Percentiles rank a stretch among this genome's conserved stretches.
Conservation (phyloP, 305 asterid genomes). For the Fraxinus greggii region DNA sequence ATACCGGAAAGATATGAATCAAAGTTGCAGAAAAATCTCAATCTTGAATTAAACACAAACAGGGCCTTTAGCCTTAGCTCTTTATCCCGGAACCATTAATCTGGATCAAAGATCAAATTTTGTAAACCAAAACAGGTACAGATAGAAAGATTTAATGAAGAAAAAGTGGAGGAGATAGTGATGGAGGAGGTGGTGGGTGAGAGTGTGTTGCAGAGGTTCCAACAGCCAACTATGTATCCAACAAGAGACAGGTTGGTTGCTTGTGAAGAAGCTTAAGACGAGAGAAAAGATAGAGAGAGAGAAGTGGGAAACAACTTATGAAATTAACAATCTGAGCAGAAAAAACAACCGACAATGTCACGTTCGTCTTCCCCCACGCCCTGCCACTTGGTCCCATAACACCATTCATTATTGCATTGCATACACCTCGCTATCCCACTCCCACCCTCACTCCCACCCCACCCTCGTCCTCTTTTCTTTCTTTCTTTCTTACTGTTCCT, state of each 20-base stretch:
- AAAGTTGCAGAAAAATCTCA: background rate
- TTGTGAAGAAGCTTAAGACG: conserved; percentile 60
- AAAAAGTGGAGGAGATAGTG: background rate
- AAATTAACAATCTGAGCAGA: conserved; percentile 48
- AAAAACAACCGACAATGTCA: conserved; percentile 96
- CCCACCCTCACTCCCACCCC: background rate
- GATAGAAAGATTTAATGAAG: background rate
- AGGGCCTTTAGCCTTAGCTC: background rate
- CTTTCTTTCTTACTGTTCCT: conserved; percentile 4
- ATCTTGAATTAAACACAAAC: background rate
- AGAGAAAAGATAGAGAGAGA: conserved; percentile 12
- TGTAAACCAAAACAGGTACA: background rate
- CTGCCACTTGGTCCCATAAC: conserved; percentile 83
- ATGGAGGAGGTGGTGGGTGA: background rate
- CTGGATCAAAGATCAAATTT: background rate
- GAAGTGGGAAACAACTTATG: conserved; percentile 44
- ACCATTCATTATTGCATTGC: conserved; percentile 68
- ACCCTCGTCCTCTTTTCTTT: conserved; percentile 12
- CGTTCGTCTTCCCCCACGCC: conserved; percentile 99
- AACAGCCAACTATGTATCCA: conserved; percentile 66
- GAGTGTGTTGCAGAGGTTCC: conserved; percentile 65
- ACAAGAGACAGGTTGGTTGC: conserved; percentile 97
- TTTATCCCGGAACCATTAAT: background rate
- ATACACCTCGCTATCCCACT: background rate
- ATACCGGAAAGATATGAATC: background rate